Conservation (phyloP, 176 grass and related monocot species). For the Dactylis glomerata region DNA sequence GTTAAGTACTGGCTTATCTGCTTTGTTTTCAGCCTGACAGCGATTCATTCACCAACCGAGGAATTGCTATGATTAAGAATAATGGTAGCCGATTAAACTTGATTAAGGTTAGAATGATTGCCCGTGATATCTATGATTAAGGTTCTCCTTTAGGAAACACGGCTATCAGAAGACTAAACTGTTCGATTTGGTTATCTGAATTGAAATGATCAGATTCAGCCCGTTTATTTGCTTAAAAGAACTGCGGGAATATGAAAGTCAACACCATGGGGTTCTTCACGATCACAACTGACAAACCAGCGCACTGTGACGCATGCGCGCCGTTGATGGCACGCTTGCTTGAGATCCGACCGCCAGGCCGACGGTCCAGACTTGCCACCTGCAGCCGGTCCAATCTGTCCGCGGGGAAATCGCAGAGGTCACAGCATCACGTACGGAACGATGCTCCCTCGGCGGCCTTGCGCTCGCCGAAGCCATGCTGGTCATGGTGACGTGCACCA, state of each 20-base stretch:
- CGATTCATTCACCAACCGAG: slow-evolving; percentile 24
- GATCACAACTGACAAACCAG: no score
- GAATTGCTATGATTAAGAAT: slow-evolving; percentile 20
- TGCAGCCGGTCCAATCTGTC: slow-evolving; percentile 5
- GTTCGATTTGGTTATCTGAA: neutral
- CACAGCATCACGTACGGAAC: neutral
- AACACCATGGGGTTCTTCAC: neutral
- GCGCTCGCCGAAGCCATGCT: no score
- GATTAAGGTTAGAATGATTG: slow-evolving; percentile 17
- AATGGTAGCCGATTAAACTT: slow-evolving; percentile 20
- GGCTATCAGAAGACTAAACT: no score
- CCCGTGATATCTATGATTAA: neutral
- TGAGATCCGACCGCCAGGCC: slow-evolving; percentile 20
- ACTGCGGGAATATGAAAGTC: neutral
- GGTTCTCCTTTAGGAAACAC: neutral
- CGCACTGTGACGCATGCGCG: no score
- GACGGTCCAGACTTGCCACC: slow-evolving; percentile 9
- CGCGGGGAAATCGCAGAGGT: neutral
- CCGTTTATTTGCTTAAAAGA: neutral
- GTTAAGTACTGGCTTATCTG: slow-evolving; percentile 27
- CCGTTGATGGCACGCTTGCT: no score
- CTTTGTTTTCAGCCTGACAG: slow-evolving; percentile 1
- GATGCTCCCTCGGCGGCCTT: neutral
- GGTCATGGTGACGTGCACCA: no score
- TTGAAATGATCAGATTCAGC: neutral